phyloP scores from a whole-genome alignment of 1,284 basidiomycete species.

The Microbotryomycetes sp. region DNA sequence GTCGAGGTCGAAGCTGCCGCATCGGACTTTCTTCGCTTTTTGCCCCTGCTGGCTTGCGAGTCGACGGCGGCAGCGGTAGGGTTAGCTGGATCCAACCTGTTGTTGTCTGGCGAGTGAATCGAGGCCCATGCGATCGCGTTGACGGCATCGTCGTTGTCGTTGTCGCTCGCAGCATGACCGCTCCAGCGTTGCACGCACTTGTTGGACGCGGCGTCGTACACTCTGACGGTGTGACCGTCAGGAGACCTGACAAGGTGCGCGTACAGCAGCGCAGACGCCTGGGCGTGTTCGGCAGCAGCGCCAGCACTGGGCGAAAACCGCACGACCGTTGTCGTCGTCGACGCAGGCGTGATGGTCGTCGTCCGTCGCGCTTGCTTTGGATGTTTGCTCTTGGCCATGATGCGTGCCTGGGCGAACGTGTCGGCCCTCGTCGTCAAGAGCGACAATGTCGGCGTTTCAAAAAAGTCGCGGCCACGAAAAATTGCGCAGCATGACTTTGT shows the following conservation, averaged over 20 bases:
- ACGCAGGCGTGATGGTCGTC: slow-evolving; percentile 29
- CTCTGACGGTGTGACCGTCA: slow-evolving; percentile 27
- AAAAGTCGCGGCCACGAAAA: too few relatives aligned
- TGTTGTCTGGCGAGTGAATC: neutral
- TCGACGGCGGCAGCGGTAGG: neutral
- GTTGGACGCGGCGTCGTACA: slow-evolving; percentile 20
- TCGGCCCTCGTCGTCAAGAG: too few relatives aligned
- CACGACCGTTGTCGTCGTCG: slow-evolving; percentile 12
- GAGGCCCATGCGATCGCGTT: slow-evolving; percentile 22
- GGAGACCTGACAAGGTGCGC: slow-evolving; percentile 26
- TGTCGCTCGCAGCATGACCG: neutral
- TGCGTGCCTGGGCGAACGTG: too few relatives aligned
- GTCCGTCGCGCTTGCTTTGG: slow-evolving; percentile 16
- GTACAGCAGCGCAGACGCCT: slow-evolving; percentile 1
- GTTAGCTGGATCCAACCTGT: neutral
- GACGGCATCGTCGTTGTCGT: slow-evolving; percentile 16
- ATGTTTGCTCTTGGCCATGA: slow-evolving; percentile 26
- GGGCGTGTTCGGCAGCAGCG: slow-evolving; percentile 7
- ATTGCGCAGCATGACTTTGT: too few relatives aligned
- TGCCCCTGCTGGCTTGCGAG: slow-evolving; percentile 18
- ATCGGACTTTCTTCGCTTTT: slow-evolving; percentile 32
- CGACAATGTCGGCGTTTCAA: too few relatives aligned
- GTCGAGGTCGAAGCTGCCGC: neutral
- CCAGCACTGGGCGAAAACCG: slow-evolving; percentile 1
- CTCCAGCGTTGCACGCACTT: slow-evolving; percentile 25